Evolutionary conservation across 805 yeast species (phyloP).

Genomic region (Candida silvicultrix): DNA sequence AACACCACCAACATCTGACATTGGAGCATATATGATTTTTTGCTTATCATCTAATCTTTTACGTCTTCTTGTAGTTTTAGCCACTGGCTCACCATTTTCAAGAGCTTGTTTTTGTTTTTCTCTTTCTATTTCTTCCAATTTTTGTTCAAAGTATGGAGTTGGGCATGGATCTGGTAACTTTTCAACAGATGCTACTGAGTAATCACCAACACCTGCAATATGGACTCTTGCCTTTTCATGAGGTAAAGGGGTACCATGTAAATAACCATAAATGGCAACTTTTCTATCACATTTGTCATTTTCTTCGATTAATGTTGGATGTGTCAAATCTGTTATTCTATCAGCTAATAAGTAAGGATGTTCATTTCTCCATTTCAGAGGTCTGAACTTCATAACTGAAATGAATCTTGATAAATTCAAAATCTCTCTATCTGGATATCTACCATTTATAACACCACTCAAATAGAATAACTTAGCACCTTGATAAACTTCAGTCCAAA

Average conservation of each 20-base stretch:
- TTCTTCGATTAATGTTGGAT: constrained; percentile 73
- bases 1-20: constrained; percentile 99
- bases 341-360: constrained; percentile 93
- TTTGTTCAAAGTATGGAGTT: constrained; percentile 88
- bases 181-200: constrained; percentile 68
- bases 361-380: constrained; percentile 98
- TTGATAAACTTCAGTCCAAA: constrained; percentile 98
- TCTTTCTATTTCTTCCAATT: constrained; percentile 72
- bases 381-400: constrained; percentile 96
- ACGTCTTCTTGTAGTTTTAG: constrained; percentile 71
- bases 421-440: constrained; percentile 96
- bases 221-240: constrained; percentile 69
- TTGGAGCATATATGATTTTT: constrained; percentile 94
- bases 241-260: constrained; percentile 89
- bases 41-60: constrained; percentile 91
- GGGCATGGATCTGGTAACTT: constrained; percentile 98
- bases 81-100: constrained; percentile 47
- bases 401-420: constrained; percentile 87
- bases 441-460: constrained; percentile 93
- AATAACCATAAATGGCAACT: constrained; percentile 87
- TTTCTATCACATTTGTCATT: constrained; percentile 84
- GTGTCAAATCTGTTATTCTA: constrained; percentile 89
- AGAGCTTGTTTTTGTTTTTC: constrained; percentile 65
- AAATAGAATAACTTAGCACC: constrained; percentile 95
- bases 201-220: constrained; percentile 94